Evolutionary conservation across 805 yeast species (phyloP).

Genomic region (Teunomyces barrocoloradensis): DNA sequence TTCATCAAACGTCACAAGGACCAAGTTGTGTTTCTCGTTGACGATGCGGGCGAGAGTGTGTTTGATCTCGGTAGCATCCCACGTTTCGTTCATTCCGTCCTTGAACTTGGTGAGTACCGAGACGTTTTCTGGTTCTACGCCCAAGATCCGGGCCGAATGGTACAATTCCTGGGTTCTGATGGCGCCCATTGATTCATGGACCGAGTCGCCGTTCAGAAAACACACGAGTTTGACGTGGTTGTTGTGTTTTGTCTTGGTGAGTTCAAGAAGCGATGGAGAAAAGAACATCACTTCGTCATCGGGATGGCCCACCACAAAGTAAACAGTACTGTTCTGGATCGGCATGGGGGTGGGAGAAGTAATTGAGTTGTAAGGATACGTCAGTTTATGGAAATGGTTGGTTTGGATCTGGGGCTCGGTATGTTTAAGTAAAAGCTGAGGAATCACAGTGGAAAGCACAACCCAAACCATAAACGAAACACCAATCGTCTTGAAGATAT

Average conservation of each 20-base stretch:
- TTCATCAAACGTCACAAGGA: slow-evolving; percentile 76
- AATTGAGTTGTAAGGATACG: slow-evolving; percentile 37
- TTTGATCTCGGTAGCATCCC: slow-evolving; percentile 54
- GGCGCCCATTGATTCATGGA: slow-evolving; percentile 66
- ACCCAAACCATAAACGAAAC: slow-evolving; percentile 37
- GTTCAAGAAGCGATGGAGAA: slow-evolving; percentile 67
- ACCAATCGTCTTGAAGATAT: slow-evolving; percentile 14
- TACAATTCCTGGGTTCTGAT: slow-evolving; percentile 59
- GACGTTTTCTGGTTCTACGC: slow-evolving; percentile 43
- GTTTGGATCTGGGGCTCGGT: slow-evolving; percentile 26
- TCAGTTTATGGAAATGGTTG: slow-evolving; percentile 18
- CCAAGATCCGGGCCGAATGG: slow-evolving; percentile 53
- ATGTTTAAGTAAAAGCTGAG: slow-evolving; percentile 33
- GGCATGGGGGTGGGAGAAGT: slow-evolving; percentile 32
- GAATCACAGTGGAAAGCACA: slow-evolving; percentile 36
- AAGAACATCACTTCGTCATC: slow-evolving; percentile 99
- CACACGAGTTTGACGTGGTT: slow-evolving; percentile 62
- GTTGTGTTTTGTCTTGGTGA: slow-evolving; percentile 43
- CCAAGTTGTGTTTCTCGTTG: slow-evolving; percentile 20
- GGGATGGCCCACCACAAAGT: slow-evolving; percentile 84
- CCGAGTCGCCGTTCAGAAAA: slow-evolving; percentile 68
- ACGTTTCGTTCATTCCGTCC: slow-evolving; percentile 67
- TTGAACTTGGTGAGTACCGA: slow-evolving; percentile 42
- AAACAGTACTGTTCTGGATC: slow-evolving; percentile 36
- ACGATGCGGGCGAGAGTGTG: slow-evolving; percentile 31